Evolutionary conservation across 108 stramenopile species (phyloP), one percentile per base, ranked within the genome.

Genomic region (Chaetoceros tenuissimus): DNA sequence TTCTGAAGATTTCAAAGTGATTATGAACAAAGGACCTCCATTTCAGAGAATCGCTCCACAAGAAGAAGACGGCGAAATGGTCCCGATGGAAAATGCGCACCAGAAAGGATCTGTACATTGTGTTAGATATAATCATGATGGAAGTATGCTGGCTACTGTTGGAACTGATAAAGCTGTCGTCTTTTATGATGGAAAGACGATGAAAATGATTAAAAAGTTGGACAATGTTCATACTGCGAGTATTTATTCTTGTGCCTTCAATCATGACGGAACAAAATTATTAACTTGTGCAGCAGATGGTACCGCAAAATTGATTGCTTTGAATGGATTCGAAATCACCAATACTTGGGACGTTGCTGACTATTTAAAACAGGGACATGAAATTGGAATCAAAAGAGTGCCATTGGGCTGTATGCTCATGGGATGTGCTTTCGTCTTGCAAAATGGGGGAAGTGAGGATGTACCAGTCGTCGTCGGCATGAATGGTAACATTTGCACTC

Each of bases 221-320:
- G 75, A 80, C 25, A 61, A 67, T 30, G 72, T 80, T 22, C 93
- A 92, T 63, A 48, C 61, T 19, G 90, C 85, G 28, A 83, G 83
- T 52, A 91, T 98, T 53, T 98, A 92, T 69, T 69, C 80, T 16
- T 85, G 92, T 60, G 77, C 87, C 2, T 96, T 91, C 82, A 73
- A 67, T 61, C 56, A 77, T 16, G 80, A 78, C 55, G 81, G 85
- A n/a, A 69, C 73, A 3, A 58, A 70, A 48, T 30, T 98, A 2
- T 65, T 92, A 20, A 98, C 97, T 0, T 79, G 92, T 28, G 83
- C 85, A 0, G 95, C 96, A 10, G 96, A 98, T 74, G 96, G 96
- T 26, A 94, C 87, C 26, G 82, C 76, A 53, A 84, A 89, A 52
- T 65, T 96, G 57, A 74, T 89, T 54, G 62, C 69, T 48, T 73